Base-by-base conservation (phyloP, 306 rosid genomes). In the Pyrus communis region DNA sequence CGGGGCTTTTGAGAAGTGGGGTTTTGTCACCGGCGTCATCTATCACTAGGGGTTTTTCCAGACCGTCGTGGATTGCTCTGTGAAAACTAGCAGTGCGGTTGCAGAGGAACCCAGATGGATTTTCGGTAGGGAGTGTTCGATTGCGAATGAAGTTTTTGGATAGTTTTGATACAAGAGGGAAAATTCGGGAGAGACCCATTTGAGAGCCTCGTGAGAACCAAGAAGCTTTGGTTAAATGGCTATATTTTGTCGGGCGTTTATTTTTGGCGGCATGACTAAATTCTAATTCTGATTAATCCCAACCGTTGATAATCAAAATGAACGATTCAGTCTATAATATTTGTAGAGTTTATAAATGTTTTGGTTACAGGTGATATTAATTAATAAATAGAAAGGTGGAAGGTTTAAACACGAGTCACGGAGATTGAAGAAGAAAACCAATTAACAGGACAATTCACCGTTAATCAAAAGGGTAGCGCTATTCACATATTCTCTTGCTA, bases 111-210 rank as follows among this genome's bases (percentile, higher is more conserved):
- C 70, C 49, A 65, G 31, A 33, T 65, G 70, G 71, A 65, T 28
- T 67, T 73, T 70, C 79, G 59, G 27, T 19, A 3, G 11, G 51
- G 54, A 73, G 82, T n/a, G 12, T 55, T 46, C 74, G 63, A 71
- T 12, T 42, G 27, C 42, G 46, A 57, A 67, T 15, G 11, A 73
- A 55, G 43, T 67, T 45, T 86, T 22, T 73, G 72, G 72, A 77
- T 55, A 81, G 64, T 62, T 61, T 78, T 11, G 63, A 64, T 4
- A 86, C 72, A 25, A 61, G 33, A 80, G 23, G 49, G 58, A 69
- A 46, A 19, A 71, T 22, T 66, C 64, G 77, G 66, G 74, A 19
- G 55, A 85, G 71, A 55, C 76, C 88, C 97, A 92, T 89, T 22
- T 62, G 65, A 81, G 75, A 12, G 33, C 2, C 0, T 12, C 25